Evolutionary conservation across 2,329 filamentous ascomycete species (phyloP).

Genomic region (Xylaria sp.): DNA sequence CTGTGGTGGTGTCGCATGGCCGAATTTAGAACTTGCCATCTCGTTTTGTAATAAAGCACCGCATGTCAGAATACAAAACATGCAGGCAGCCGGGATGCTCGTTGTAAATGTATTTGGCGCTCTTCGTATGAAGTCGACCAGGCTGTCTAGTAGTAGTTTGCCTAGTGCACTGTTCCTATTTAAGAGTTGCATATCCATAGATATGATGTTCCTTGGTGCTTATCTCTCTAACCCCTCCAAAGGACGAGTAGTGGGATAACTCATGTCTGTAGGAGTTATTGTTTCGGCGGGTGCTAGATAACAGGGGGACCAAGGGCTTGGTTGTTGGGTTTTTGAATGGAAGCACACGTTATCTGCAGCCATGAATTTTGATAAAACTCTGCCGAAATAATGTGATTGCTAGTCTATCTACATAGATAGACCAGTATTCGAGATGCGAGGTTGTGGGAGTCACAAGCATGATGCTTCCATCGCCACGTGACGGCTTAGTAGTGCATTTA

Average conservation of each 20-base stretch:
- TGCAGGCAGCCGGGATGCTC: not conserved
- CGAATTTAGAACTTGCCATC: not conserved
- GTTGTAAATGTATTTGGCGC: not conserved
- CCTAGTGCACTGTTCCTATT: not conserved
- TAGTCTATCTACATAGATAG: not conserved
- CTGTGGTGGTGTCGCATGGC: not conserved
- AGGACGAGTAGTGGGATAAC: not conserved
- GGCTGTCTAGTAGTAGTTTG: no score
- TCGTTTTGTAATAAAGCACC: not conserved
- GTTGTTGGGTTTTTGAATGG: not conserved
- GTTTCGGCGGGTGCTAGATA: not conserved
- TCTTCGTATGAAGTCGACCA: not conserved
- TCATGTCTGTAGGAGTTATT: not conserved
- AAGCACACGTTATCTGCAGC: not conserved
- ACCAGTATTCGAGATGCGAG: not conserved
- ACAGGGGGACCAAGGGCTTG: not conserved
- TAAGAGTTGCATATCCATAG: not conserved
- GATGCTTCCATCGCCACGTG: constrained; percentile 19
- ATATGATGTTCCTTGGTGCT: not conserved
- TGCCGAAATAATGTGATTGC: not conserved
- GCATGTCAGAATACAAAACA: not conserved
- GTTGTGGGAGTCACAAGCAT: not conserved
- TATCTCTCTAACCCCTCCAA: not conserved
- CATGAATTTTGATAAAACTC: not conserved
- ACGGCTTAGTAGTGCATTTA: constrained; percentile 5